These are phyloP conservation scores for Ascochyta fabae DNA, from an alignment of 2,329 filamentous ascomycete genomes.

Conservation along the genomic window DNA sequence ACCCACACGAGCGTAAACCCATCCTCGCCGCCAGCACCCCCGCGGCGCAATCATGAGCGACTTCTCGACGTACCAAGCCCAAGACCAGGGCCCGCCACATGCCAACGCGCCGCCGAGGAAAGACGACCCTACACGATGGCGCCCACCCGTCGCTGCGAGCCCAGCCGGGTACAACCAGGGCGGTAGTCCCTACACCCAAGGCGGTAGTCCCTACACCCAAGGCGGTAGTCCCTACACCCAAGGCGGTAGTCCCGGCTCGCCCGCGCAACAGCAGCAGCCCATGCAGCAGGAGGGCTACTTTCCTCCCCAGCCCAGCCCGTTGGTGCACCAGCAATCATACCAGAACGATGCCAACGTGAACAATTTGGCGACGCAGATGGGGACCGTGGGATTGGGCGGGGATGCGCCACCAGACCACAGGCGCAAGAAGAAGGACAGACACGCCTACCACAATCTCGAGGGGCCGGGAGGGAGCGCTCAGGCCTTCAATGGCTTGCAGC, in stretches of 20 bases:
- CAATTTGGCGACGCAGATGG: constrained; percentile 37
- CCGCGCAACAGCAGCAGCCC: constrained; percentile 34
- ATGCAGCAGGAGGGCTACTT: constrained; percentile 52
- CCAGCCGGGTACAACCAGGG: constrained; percentile 54
- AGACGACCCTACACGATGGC: constrained; percentile 44
- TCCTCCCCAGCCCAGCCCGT: constrained; percentile 43
- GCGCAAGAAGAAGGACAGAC: constrained; percentile 89
- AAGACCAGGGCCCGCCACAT: constrained; percentile 39
- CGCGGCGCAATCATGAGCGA: constrained; percentile 47
- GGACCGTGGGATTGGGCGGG: constrained; percentile 33
- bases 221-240: constrained; percentile 40
- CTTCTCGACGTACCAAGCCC: constrained; percentile 47
- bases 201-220: constrained; percentile 49
- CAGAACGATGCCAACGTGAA: constrained; percentile 45
- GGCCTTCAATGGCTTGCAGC: constrained; percentile 72
- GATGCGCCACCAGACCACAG: constrained; percentile 56
- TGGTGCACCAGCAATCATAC: constrained; percentile 22
- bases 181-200: constrained; percentile 39
- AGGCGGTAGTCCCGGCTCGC: constrained; percentile 25
- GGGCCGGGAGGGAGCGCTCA: constrained; percentile 70
- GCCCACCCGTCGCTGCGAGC: constrained; percentile 53
- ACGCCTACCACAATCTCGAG: constrained; percentile 88
- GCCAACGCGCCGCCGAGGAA: constrained; percentile 34
- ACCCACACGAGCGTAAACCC: constrained; percentile 2
- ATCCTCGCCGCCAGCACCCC: constrained; percentile 22